These are phyloP conservation scores for Tolypocladium ovalisporum DNA, from an alignment of 2,329 filamentous ascomycete species.

Conservation along the genomic window DNA sequence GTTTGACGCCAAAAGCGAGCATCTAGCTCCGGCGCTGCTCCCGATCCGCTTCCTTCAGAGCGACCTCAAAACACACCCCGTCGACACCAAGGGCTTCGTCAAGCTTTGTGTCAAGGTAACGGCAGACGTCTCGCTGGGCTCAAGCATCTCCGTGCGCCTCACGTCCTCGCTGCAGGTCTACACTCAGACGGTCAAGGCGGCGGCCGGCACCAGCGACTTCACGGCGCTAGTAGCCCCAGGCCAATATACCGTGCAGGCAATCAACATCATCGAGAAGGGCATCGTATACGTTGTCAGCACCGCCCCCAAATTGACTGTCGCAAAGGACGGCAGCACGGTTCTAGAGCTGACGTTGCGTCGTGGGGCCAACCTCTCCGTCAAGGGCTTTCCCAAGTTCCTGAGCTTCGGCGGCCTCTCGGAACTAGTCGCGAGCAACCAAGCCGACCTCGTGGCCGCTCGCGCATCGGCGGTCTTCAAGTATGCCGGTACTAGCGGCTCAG, in stretches of 20 bases:
- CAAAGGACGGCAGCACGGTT: background rate
- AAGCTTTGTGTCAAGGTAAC: background rate
- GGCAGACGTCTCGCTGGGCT: background rate
- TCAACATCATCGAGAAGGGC: background rate
- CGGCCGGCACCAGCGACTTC: background rate
- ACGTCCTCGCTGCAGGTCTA: background rate
- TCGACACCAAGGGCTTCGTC: background rate
- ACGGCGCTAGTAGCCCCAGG: background rate
- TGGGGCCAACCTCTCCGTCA: background rate
- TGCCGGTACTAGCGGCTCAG: background rate
- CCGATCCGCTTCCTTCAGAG: background rate
- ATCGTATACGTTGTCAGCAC: background rate
- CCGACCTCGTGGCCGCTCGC: constrained; percentile 2
- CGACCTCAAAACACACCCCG: background rate
- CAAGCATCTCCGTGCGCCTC: background rate
- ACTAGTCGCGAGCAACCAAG: background rate
- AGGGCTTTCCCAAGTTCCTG: background rate
- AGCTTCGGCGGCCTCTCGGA: constrained; percentile 3
- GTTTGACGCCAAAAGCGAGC: background rate
- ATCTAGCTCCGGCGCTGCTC: background rate
- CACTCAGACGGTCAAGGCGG: background rate
- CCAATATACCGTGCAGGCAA: background rate
- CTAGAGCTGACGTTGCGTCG: background rate
- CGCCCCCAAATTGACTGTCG: background rate
- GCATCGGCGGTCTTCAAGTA: constrained; percentile 2